These are phyloP conservation scores for Clathrospora elynae DNA, from an alignment of 2,329 filamentous ascomycete species.

Conservation along the genomic window DNA sequence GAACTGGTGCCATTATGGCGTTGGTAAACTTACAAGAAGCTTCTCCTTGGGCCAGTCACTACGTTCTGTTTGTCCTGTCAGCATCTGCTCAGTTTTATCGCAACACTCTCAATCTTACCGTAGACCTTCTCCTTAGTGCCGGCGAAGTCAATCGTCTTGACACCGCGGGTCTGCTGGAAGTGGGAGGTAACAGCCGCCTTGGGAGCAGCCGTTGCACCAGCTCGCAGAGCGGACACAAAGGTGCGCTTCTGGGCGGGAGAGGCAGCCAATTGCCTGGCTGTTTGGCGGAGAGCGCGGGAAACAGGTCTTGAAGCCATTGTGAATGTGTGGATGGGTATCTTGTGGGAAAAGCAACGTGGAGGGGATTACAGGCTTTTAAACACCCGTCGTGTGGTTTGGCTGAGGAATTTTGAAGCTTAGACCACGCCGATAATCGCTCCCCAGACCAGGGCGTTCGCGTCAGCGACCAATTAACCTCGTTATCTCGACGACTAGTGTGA, in stretches of 20 bases:
- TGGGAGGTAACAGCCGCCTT: conserved; percentile 53
- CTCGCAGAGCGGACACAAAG: conserved; percentile 61
- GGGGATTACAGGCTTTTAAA: conserved; percentile 37
- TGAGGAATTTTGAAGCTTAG: conserved; percentile 17
- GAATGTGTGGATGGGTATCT: conserved; percentile 46
- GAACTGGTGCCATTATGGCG: conserved; percentile 23
- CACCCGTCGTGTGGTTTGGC: conserved; percentile 10
- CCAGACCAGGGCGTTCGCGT: conserved; percentile 16
- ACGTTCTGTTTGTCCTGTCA: conserved; percentile 70
- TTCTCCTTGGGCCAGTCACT: conserved; percentile 98
- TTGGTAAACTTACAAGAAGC: conserved; percentile 74
- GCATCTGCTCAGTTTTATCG: conserved; percentile 30
- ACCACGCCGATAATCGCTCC: conserved; percentile 19
- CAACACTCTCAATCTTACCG: conserved; percentile 60
- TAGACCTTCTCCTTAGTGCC: conserved; percentile 93
- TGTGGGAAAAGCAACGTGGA: conserved; percentile 27
- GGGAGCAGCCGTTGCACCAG: conserved; percentile 52
- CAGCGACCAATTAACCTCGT: conserved; percentile 10
- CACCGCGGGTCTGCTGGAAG: conserved; percentile 76
- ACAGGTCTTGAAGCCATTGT: conserved; percentile 80
- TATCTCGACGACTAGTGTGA: background rate
- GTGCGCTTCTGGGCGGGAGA: conserved; percentile 60
- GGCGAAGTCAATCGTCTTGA: conserved; percentile 99
- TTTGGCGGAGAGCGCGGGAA: conserved; percentile 64
- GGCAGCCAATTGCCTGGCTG: conserved; percentile 61